phyloP scores from a whole-genome alignment of 2,329 filamentous ascomycete genomes.

The Shiraia sp. region DNA sequence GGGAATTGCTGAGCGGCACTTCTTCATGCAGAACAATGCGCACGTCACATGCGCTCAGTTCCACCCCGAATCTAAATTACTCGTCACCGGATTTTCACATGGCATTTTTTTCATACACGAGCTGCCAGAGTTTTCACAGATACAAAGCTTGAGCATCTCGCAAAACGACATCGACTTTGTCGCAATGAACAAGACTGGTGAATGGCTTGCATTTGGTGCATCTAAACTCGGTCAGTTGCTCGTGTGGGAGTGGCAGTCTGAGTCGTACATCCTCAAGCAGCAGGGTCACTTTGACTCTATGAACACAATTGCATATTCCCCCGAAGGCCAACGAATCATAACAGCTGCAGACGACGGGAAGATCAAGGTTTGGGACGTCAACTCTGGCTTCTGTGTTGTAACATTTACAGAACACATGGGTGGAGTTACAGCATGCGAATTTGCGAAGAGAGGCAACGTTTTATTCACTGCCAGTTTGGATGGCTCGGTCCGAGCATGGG shows the following conservation, averaged over 20 bases:
- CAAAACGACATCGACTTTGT: constrained; percentile 96
- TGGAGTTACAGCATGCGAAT: constrained; percentile 91
- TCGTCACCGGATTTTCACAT: constrained; percentile 96
- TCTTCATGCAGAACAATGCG: constrained; percentile 89
- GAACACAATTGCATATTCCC: constrained; percentile 90
- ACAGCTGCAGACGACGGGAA: constrained; percentile 96
- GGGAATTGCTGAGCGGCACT: constrained; percentile 89
- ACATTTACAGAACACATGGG: constrained; percentile 97
- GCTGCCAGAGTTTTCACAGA: constrained; percentile 91
- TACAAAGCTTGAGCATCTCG: constrained; percentile 91
- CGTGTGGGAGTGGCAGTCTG: constrained; percentile 99
- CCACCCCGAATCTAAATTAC: constrained; percentile 81
- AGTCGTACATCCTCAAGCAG: constrained; percentile 97
- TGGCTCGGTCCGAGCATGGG: constrained; percentile 93
- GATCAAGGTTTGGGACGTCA: constrained; percentile 97
- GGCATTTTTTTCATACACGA: constrained; percentile 94
- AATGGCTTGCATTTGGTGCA: constrained; percentile 96
- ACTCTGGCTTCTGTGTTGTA: constrained; percentile 95
- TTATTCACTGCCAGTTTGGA: constrained; percentile 94
- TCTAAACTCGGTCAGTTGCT: constrained; percentile 94
- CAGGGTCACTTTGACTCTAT: constrained; percentile 96
- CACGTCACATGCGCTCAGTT: constrained; percentile 89
- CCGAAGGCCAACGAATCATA: constrained; percentile 89
- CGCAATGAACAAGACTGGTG: constrained; percentile 89
- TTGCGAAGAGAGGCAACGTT: constrained; percentile 92